Conservation (phyloP, 2,329 filamentous ascomycete genomes). For the Talaromyces funiculosus region DNA sequence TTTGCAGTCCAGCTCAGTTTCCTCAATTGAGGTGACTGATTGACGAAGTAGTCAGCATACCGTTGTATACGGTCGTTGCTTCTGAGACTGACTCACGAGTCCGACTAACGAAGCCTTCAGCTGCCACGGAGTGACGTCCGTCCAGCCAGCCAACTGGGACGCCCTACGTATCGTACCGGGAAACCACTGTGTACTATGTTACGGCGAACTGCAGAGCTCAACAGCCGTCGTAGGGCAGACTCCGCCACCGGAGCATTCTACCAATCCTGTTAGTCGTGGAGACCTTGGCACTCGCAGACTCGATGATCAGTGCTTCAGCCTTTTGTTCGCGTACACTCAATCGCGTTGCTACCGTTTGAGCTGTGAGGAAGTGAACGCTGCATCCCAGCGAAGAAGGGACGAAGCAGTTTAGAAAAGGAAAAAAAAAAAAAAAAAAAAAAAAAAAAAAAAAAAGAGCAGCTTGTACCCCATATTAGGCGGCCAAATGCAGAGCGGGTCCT, state of each 20-base stretch:
- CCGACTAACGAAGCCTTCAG: not conserved
- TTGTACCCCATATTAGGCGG: not conserved
- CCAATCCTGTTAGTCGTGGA: not conserved
- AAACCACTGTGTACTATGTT: not conserved
- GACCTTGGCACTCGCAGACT: not conserved
- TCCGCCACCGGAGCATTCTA: not conserved
- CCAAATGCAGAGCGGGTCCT: not conserved
- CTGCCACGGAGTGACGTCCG: not conserved
- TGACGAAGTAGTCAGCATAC: not conserved
- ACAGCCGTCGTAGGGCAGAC: slow-evolving; percentile 9
- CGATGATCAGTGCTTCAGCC: not conserved
- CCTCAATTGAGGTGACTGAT: not conserved
- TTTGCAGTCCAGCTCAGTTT: not conserved
- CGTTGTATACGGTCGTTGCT: not conserved
- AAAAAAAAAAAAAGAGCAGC: not conserved
- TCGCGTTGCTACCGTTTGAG: not conserved
- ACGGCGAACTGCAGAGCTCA: not conserved
- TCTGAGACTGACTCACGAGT: not conserved
- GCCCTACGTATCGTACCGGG: not conserved
- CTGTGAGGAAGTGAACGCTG: not conserved
- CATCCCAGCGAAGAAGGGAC: not conserved
- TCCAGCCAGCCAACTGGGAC: not conserved
- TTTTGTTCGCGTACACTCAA: not conserved
- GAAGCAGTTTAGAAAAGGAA: too few species aligned
- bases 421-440: too few species aligned